These are phyloP conservation scores for Pythium aristosporum DNA, from an alignment of 352 stramenopile species.

Conservation along the genomic window DNA sequence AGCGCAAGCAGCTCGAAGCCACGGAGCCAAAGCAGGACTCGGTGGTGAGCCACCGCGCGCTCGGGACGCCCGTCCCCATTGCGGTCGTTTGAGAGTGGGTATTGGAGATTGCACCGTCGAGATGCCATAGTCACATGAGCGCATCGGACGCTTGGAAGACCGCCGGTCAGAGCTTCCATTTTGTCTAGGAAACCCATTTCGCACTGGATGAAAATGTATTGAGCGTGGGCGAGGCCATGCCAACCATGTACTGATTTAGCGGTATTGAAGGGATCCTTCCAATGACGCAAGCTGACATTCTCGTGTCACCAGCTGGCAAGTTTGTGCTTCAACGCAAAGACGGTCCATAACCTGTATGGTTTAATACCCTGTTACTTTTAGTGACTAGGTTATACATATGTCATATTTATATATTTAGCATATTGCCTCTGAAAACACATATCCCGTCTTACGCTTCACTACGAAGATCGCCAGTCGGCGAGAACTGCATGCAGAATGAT, in stretches of 20 bases:
- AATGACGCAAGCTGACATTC: not conserved
- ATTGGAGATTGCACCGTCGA: not conserved
- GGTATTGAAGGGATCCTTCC: not conserved
- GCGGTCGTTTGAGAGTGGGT: not conserved
- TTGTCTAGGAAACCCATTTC: not conserved
- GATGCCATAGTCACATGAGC: not conserved
- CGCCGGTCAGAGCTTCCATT: not conserved
- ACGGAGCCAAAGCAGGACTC: conserved; percentile 19
- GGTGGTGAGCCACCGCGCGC: not conserved
- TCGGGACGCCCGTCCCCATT: not conserved
- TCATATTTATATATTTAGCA: not conserved
- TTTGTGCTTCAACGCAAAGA: not conserved
- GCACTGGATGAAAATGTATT: not conserved
- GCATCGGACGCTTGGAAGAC: not conserved
- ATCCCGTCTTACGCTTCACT: no score
- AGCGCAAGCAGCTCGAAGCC: conserved; percentile 18
- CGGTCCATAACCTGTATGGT: not conserved
- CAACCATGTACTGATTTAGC: not conserved
- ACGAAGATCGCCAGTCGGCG: no score
- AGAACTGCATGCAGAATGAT: no score
- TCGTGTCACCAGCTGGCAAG: not conserved
- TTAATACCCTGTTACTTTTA: not conserved
- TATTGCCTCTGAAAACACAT: not conserved
- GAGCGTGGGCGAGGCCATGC: not conserved
- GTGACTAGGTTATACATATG: not conserved